phyloP scores from a whole-genome alignment of 148 eudicot genomes.

The Drosera capensis region DNA sequence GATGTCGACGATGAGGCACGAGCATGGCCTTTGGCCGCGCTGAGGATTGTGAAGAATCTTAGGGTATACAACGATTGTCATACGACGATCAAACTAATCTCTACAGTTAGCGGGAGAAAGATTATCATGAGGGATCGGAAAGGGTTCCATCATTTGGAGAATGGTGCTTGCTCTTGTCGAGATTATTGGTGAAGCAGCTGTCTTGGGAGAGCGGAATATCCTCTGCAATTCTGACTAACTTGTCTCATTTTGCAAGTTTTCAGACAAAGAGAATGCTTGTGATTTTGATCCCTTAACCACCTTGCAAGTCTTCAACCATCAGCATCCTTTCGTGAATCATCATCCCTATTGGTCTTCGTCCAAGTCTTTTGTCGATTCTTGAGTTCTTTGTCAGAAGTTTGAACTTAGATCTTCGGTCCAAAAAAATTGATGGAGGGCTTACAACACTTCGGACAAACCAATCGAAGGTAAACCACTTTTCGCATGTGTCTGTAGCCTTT shows the following conservation, averaged over 20 bases:
- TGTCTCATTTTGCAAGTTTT: background rate
- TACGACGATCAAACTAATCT: background rate
- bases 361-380: too few relatives aligned
- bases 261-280: too few relatives aligned
- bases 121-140: background rate
- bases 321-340: too few relatives aligned
- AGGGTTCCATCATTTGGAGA: background rate
- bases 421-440: too few relatives aligned
- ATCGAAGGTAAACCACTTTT: too few relatives aligned
- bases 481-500: too few relatives aligned
- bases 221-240: background rate
- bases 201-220: background rate
- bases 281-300: too few relatives aligned
- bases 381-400: too few relatives aligned
- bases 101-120: background rate
- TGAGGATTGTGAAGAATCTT: background rate
- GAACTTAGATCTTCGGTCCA: too few relatives aligned
- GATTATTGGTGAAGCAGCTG: background rate
- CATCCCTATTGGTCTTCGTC: too few relatives aligned
- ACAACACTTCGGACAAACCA: too few relatives aligned
- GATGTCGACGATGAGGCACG: background rate
- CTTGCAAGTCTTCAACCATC: too few relatives aligned
- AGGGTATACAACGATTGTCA: conserved; percentile 1
- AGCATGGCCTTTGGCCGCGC: background rate
- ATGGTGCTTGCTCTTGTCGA: background rate